phyloP scores from a whole-genome alignment of 2,329 filamentous ascomycete species.

The Pezizomycotina sp. region DNA sequence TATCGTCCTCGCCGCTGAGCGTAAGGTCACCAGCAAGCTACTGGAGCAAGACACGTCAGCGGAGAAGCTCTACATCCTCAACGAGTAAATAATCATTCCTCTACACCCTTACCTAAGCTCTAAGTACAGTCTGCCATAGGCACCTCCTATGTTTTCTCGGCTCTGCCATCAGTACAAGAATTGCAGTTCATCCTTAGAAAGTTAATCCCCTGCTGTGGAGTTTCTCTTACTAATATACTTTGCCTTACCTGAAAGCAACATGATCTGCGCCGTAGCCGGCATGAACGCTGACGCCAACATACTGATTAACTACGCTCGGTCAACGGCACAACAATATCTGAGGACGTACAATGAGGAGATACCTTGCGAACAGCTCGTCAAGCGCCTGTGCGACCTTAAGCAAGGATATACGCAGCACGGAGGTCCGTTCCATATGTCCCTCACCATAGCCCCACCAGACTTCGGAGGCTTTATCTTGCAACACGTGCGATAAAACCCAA shows the following conservation, averaged over 20 bases:
- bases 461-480: not conserved
- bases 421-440: constrained; percentile 30
- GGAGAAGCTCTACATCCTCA: constrained; percentile 98
- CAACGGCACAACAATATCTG: constrained; percentile 92
- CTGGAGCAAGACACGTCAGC: constrained; percentile 98
- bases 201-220: not conserved
- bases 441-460: constrained; percentile 9
- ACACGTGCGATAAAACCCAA: not conserved
- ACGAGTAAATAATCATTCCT: constrained; percentile 49
- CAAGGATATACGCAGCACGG: constrained; percentile 98
- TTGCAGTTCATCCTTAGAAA: not conserved
- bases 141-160: not conserved
- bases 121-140: not conserved
- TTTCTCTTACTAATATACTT: constrained; percentile 3
- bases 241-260: constrained; percentile 50
- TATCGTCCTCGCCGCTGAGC: constrained; percentile 92
- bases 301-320: constrained; percentile 97
- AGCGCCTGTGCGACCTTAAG: constrained; percentile 91
- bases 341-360: constrained; percentile 99
- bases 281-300: constrained; percentile 99
- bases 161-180: not conserved
- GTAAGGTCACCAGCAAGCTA: constrained; percentile 98
- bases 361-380: constrained; percentile 94
- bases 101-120: constrained; percentile 3
- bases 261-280: constrained; percentile 97